Evolutionary conservation across 2,329 filamentous ascomycete species (phyloP), one percentile per base, ranked within the genome.

Genomic region (Pseudogymnoascus sp.): DNA sequence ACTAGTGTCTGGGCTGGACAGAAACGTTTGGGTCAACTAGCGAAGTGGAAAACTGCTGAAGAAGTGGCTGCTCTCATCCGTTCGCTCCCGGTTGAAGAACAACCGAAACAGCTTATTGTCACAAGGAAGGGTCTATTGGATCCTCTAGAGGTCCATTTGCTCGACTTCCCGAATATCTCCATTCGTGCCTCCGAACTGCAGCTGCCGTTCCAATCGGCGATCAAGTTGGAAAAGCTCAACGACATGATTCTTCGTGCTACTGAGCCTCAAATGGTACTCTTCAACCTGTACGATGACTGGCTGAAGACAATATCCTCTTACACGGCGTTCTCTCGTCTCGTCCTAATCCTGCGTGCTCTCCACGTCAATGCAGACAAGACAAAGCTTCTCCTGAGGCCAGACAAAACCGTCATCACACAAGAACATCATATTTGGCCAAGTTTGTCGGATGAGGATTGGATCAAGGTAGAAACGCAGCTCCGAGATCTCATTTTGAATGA

Each of bases 21-120:
- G 78, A 99, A 99, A 77, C 95, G 94, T 90, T 85, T 99, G 33
- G 95, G 95, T 68, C 94, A 99, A 76, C 79, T 99, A 68, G 94
- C 94, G 55, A 99, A 99, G 74, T 99, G 94, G 94, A 99, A 99
- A 83, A 99, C 94, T 13, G 94, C 94, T 1, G 94, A 99, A 86
- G 94, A 99, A 91, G 95, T 99, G 2, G 94, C 94, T 4, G 95
- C 94, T 17, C 82, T 99, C 44, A 99, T 99, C 73, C 86, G 94
- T 68, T 99, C 94, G 1, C 77, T 99, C 42, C 94, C 94, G 0
- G 92, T 97, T 5, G 94, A 99, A 80, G 95, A 99, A 76, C 95
- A 99, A 74, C 94, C 94, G 38, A 97, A 97, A 78, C 94, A 99
- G 78, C 86, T 99, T 41, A 99, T 99, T 69, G 94, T 99, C 59